Percentiles rank a stretch among this genome's conserved stretches.
Evolutionary conservation across 2,329 filamentous ascomycete species (phyloP).

Genomic region (Neocatenulostroma microsporum): DNA sequence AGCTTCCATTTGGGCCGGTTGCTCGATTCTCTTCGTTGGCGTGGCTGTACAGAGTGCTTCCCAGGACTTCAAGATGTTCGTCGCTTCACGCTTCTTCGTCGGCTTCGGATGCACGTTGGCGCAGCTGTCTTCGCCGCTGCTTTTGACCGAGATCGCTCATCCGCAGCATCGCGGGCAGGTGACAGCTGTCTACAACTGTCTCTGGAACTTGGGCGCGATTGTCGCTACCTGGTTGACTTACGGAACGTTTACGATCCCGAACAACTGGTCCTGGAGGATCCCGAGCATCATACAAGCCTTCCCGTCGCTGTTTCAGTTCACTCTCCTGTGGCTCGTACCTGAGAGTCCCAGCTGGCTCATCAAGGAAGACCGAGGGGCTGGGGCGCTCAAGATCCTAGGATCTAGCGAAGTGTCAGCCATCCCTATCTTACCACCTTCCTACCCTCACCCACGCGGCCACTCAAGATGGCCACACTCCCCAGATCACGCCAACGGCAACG

Average conservation of each 20-base stretch:
- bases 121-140: constrained; percentile 9
- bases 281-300: constrained; percentile 13
- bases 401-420: too few relatives aligned
- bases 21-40: constrained; percentile 40
- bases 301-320: constrained; percentile 43
- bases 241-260: constrained; percentile 13
- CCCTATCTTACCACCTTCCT: too few relatives aligned
- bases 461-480: constrained; percentile 47
- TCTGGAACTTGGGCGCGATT: constrained; percentile 4
- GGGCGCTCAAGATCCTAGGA: too few relatives aligned
- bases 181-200: constrained; percentile 8
- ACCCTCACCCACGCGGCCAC: not conserved
- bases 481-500: constrained; percentile 55
- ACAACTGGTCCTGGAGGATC: constrained; percentile 16
- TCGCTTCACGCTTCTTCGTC: constrained; percentile 3
- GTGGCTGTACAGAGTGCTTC: constrained; percentile 16
- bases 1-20: constrained; percentile 36
- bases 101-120: not conserved
- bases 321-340: constrained; percentile 53
- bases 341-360: constrained; percentile 59
- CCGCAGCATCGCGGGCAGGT: constrained; percentile 14
- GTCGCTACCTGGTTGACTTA: constrained; percentile 13
- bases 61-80: not conserved
- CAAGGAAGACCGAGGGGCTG: constrained; percentile 49
- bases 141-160: constrained; percentile 14